phyloP scores from a whole-genome alignment of 768 basidiomycete species.

The Tulasnella sp. region DNA sequence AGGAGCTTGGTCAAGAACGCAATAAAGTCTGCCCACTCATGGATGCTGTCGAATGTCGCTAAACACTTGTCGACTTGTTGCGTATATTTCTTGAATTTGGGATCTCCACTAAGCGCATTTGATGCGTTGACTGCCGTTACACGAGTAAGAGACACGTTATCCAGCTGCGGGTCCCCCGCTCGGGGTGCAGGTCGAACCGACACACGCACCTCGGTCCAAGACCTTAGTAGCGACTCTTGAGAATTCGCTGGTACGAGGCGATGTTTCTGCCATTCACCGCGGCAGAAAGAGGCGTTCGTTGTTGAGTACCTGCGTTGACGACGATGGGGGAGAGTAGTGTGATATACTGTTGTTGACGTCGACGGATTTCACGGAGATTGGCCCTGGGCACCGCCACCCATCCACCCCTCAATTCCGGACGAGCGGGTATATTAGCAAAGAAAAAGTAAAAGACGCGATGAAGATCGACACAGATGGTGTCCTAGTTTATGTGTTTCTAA shows the following conservation, averaged over 20 bases:
- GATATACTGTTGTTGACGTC: not conserved
- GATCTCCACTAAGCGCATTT: constrained; percentile 41
- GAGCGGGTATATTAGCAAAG: not conserved
- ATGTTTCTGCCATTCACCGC: not conserved
- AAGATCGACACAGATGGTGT: not conserved
- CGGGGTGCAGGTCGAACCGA: not conserved
- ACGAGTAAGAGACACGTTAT: not conserved
- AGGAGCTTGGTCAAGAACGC: constrained; percentile 90
- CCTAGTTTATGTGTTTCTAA: constrained; percentile 9
- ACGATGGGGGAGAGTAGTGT: not conserved
- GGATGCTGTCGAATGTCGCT: constrained; percentile 87
- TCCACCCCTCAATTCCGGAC: not conserved
- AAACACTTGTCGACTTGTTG: constrained; percentile 89
- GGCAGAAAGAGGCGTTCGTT: not conserved
- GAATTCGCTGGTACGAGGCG: not conserved
- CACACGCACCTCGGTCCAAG: not conserved
- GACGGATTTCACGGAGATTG: not conserved
- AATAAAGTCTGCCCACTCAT: constrained; percentile 99
- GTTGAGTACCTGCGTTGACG: not conserved
- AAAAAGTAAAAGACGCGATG: not conserved
- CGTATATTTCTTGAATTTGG: constrained; percentile 89
- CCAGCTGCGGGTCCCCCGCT: not conserved
- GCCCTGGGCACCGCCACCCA: not conserved
- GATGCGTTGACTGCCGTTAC: constrained; percentile 1
- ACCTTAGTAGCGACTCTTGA: not conserved